phyloP scores from a whole-genome alignment of 441 rosid species.

The Gossypium davidsonii region DNA sequence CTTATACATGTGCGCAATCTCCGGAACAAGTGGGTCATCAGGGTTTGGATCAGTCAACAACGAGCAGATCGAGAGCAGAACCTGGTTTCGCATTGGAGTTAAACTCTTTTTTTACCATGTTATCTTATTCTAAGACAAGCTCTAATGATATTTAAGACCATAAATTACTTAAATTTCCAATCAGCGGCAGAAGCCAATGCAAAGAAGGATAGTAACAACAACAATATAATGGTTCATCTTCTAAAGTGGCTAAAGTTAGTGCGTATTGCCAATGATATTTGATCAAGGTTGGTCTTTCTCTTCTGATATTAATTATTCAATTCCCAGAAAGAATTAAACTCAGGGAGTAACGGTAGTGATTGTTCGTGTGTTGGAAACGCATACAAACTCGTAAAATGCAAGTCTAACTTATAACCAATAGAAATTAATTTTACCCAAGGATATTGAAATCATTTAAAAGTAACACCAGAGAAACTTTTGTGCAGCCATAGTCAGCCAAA shows the following conservation, averaged over 20 bases:
- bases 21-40: conserved; percentile 36
- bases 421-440: background rate
- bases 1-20: conserved; percentile 37
- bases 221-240: background rate
- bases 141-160: background rate
- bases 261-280: background rate
- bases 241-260: background rate
- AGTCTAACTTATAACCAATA: background rate
- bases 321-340: too few species aligned
- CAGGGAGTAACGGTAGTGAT: background rate
- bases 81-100: conserved; percentile 13
- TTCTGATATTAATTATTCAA: too few species aligned
- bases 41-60: conserved; percentile 35
- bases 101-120: background rate
- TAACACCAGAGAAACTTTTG: too few species aligned
- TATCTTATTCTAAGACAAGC: background rate
- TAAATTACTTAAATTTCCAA: background rate
- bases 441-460: too few species aligned
- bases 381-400: too few species aligned
- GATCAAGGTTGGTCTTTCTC: too few species aligned
- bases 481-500: background rate
- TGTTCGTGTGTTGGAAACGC: background rate
- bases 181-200: background rate
- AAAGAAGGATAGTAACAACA: background rate
- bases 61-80: conserved; percentile 33